Percentiles rank a stretch among this genome's conserved stretches.
Conservation (phyloP, 2,329 filamentous ascomycete genomes). For the Paraphoma sp. region DNA sequence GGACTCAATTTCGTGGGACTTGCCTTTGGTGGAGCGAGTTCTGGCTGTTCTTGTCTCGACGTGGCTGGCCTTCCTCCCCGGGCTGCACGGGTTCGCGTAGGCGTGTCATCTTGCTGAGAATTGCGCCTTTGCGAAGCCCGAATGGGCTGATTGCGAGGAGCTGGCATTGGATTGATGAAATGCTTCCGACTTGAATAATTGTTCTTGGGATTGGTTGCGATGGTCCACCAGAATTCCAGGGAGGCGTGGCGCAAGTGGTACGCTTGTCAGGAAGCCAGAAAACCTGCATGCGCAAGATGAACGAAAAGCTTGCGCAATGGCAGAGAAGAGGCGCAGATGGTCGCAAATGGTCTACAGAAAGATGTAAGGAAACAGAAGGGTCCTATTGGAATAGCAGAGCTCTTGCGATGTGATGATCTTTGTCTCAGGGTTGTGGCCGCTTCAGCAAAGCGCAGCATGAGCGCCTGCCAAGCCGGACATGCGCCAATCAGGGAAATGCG, state of each 20-base stretch:
- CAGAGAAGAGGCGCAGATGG: constrained; percentile 16
- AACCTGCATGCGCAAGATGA: constrained; percentile 30
- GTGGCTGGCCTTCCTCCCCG: constrained; percentile 39
- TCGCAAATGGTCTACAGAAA: constrained; percentile 15
- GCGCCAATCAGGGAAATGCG: constrained; percentile 30
- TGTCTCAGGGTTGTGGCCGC: constrained; percentile 44
- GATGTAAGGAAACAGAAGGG: constrained; percentile 24
- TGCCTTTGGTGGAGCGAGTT: constrained; percentile 30
- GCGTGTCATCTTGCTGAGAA: constrained; percentile 40
- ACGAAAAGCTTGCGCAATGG: constrained; percentile 23
- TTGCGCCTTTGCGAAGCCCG: constrained; percentile 40
- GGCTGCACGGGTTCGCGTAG: constrained; percentile 41
- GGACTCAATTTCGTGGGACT: constrained; percentile 35
- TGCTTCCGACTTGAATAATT: constrained; percentile 9
- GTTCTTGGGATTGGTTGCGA: constrained; percentile 11
- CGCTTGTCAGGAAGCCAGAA: constrained; percentile 40
- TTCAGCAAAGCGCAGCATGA: constrained; percentile 35
- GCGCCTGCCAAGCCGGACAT: constrained; percentile 25
- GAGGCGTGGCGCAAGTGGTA: constrained; percentile 44
- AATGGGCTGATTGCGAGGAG: constrained; percentile 30
- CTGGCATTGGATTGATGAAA: constrained; percentile 29
- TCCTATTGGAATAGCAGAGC: constrained; percentile 24
- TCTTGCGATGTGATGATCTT: constrained; percentile 41
- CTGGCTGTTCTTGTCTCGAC: constrained; percentile 35
- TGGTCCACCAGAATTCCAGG: constrained; percentile 25